phyloP scores from a whole-genome alignment of 768 basidiomycete genomes.

The Lyophyllum shimeji region DNA sequence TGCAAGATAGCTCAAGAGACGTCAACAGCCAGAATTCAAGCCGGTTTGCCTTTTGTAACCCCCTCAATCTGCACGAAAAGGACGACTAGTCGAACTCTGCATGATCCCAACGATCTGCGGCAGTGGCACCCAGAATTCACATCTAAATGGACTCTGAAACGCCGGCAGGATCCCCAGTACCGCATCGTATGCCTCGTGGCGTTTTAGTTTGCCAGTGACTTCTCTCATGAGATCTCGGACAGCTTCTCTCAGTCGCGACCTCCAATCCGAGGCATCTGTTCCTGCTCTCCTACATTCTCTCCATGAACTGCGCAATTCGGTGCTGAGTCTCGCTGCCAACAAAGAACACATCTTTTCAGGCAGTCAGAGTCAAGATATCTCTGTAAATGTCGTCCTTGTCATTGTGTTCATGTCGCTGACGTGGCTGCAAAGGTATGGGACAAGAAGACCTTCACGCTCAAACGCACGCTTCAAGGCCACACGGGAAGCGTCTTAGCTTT shows the following conservation, averaged over 20 bases:
- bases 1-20: neutral
- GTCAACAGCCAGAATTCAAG: neutral
- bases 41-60: neutral
- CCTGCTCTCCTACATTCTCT: constrained; percentile 68
- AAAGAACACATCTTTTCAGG: constrained; percentile 78
- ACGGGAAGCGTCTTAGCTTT: constrained; percentile 82
- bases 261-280: constrained; percentile 38
- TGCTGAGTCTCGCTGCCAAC: constrained; percentile 75
- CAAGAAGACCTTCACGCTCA: constrained; percentile 65
- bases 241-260: constrained; percentile 63
- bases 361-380: constrained; percentile 75
- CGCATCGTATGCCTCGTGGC: constrained; percentile 20
- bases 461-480: constrained; percentile 74
- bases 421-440: constrained; percentile 75
- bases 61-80: neutral
- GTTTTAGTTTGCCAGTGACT: neutral
- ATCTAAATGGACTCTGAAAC: neutral
- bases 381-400: constrained; percentile 39
- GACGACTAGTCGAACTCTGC: neutral
- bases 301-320: constrained; percentile 66
- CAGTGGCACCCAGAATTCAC: neutral
- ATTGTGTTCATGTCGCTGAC: neutral
- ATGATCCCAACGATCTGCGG: too few relatives aligned
- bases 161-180: constrained; percentile 11
- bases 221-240: constrained; percentile 14